Conservation (phyloP, 805 yeast genomes). For the Suhomyces prunicola region DNA sequence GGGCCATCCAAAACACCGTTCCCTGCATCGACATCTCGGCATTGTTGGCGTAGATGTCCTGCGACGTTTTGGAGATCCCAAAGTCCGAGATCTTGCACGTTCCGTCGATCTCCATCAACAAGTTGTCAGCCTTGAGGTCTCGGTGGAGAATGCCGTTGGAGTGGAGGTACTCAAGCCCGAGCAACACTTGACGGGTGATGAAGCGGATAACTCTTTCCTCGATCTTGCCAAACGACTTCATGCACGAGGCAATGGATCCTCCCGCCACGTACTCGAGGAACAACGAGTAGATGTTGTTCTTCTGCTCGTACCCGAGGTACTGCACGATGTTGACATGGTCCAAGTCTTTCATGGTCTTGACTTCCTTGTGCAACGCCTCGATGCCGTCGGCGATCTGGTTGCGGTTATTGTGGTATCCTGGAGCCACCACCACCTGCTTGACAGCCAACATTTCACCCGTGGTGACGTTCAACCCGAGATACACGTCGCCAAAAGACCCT, state of each 20-base stretch:
- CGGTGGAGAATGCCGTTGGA: slow-evolving; percentile 85
- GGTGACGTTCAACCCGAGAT: slow-evolving; percentile 86
- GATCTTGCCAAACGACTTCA: slow-evolving; percentile 79
- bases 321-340: slow-evolving; percentile 95
- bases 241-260: slow-evolving; percentile 87
- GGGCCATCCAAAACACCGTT: slow-evolving; percentile 99
- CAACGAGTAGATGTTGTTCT: slow-evolving; percentile 70
- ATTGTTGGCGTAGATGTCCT: slow-evolving; percentile 81
- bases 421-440: slow-evolving; percentile 79
- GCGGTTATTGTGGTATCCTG: slow-evolving; percentile 11
- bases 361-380: slow-evolving; percentile 85
- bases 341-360: slow-evolving; percentile 87
- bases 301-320: slow-evolving; percentile 87
- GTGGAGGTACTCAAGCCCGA: slow-evolving; percentile 86
- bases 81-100: slow-evolving; percentile 94
- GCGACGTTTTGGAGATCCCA: slow-evolving; percentile 81
- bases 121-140: slow-evolving; percentile 91
- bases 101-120: slow-evolving; percentile 86
- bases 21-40: slow-evolving; percentile 99
- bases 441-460: slow-evolving; percentile 99
- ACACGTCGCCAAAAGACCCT: slow-evolving; percentile 96
- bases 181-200: slow-evolving; percentile 73
- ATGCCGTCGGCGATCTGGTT: slow-evolving; percentile 40
- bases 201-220: slow-evolving; percentile 72
- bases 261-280: slow-evolving; percentile 97